Evolutionary conservation across 2,329 filamentous ascomycete genomes (phyloP).

Genomic region (Fusarium nodosum): DNA sequence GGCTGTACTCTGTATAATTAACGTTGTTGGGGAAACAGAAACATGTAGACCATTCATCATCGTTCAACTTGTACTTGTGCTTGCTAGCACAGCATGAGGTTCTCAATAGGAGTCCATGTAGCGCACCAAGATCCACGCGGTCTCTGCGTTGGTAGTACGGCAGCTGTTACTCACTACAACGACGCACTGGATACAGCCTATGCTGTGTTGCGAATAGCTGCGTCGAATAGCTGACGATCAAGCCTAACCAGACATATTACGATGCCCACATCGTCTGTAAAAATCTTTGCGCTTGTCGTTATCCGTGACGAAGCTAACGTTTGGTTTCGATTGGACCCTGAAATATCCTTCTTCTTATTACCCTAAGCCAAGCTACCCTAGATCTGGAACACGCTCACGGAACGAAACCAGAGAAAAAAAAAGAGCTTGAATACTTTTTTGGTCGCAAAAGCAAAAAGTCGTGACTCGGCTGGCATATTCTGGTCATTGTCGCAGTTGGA

Average conservation of each 20-base stretch:
- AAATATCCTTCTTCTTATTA: constrained; percentile 10
- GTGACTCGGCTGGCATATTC: constrained; percentile 1
- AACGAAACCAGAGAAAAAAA: constrained; percentile 5
- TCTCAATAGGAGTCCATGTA: constrained; percentile 3
- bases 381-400: constrained; percentile 15
- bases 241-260: constrained; percentile 9
- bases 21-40: constrained; percentile 1
- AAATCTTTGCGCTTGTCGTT: constrained; percentile 20
- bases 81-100: constrained; percentile 15
- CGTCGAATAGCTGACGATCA: constrained; percentile 2
- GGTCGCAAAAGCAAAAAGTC: background rate
- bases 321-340: constrained; percentile 37
- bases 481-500: background rate
- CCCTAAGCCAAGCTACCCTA: constrained; percentile 37
- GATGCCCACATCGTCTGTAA: constrained; percentile 22
- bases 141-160: background rate
- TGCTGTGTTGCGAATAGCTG: constrained; percentile 1
- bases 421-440: constrained; percentile 14
- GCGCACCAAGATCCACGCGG: constrained; percentile 10
- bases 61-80: constrained; percentile 3
- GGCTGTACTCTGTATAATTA: background rate
- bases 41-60: constrained; percentile 10
- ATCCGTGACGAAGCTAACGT: constrained; percentile 29
- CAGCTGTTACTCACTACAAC: constrained; percentile 3
- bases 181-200: background rate